A percentile compares a stretch with the other conserved stretches of the same genome.
These are phyloP conservation scores for Solanum medicagineum DNA, from an alignment of 257 asterid genomes.

Conservation along the genomic window DNA sequence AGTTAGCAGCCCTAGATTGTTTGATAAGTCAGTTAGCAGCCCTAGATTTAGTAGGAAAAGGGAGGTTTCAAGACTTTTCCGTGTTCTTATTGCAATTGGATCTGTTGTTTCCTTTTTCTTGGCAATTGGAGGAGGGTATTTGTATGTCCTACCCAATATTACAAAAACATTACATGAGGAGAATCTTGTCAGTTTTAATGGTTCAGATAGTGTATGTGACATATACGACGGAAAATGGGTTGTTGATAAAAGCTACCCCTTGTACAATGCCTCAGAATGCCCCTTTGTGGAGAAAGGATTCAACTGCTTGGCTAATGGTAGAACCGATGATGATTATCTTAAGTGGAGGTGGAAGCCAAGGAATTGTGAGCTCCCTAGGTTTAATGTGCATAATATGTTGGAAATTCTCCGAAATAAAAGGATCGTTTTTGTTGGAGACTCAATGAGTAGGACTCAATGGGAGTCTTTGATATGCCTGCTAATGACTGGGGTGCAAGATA, in stretches of 20 bases:
- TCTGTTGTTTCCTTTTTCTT: constrained; percentile 39
- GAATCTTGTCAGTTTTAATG: constrained; percentile 15
- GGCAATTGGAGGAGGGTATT: constrained; percentile 44
- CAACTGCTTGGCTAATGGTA: constrained; percentile 59
- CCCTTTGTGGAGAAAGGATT: constrained; percentile 72
- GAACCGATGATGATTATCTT: constrained; percentile 44
- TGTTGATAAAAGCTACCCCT: constrained; percentile 36
- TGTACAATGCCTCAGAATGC: constrained; percentile 67
- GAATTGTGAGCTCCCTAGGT: constrained; percentile 45
- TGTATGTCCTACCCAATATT: constrained; percentile 58
- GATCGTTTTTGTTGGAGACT: constrained; percentile 72
- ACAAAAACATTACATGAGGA: constrained; percentile 30
- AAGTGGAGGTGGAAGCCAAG: constrained; percentile 83
- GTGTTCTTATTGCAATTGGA: constrained; percentile 23
- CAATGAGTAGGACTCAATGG: constrained; percentile 84
- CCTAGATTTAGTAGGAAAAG: constrained; percentile 37
- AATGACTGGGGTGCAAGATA: constrained; percentile 59
- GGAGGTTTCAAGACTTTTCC: constrained; percentile 25
- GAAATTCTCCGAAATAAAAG: constrained; percentile 40
- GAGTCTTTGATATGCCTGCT: constrained; percentile 71
- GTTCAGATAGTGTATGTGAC: constrained; percentile 27
- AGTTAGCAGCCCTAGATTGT: constrained; percentile 40
- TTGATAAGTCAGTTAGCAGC: constrained; percentile 17
- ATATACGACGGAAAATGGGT: constrained; percentile 64
- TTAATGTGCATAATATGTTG: constrained; percentile 23